Evolutionary conservation across 495 filamentous ascomycete species (phyloP), one percentile per base, ranked within the genome.

Genomic region (Clavariopsis aquatica): DNA sequence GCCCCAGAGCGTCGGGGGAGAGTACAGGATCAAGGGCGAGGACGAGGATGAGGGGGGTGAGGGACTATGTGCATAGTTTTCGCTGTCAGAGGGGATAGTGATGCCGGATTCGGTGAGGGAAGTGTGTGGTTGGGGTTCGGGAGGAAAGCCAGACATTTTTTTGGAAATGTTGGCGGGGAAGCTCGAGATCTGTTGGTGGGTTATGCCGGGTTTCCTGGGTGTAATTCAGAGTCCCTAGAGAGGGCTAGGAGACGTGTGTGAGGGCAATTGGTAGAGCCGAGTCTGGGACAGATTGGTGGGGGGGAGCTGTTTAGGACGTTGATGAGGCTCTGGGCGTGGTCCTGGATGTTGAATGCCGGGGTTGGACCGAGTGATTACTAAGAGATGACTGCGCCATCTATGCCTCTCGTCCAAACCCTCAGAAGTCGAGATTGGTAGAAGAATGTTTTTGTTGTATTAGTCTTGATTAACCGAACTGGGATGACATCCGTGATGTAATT

Each of bases 71-170:
- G 87, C 86, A 74, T 95, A 96, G 76, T 90, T 92, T 77, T 95
- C 91, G 78, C 87, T 93, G 80, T 95, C 91, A 36, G 89, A 93
- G 57, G 84, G 91, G 69, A 93, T 89, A n/a, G 89, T 96, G 73
- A 93, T 79, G 69, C 86, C 82, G 60, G 89, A 95, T 73, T 90
- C 85, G 73, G 90, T 83, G 70, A 96, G 83, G 69, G 87, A 83
- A 68, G 83, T 76, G 6, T 36, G 31, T 6, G 38, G 66, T 67
- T 71, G 77, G 66, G 78, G 60, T 68, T 70, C 76, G 66, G 77
- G 62, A 29, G 52, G 24, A n/a, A 43, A 26, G 15, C 38, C 5
- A 47, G 54, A 52, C 2, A 52, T 19, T 53, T 58, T 51, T 51
- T 54, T 26, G 53, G 29, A 24, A 5, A 7, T 24, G 53, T 5